Base-by-base conservation (phyloP, 176 grass and related monocot species). In the Coix lacrymajobi region DNA sequence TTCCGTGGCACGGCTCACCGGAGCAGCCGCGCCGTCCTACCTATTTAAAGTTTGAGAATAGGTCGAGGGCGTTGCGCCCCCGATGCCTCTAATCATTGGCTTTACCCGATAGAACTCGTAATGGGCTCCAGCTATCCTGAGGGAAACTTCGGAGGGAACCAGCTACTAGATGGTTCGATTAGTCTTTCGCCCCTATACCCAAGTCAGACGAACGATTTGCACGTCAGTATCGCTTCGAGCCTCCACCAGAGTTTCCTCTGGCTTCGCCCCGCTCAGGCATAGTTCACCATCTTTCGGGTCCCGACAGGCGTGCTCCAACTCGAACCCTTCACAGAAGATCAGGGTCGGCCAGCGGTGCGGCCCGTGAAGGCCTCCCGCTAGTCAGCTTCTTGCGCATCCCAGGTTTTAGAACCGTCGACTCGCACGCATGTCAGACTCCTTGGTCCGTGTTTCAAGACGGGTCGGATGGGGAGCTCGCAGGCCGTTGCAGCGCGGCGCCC, bases 31-130 rank as follows among this genome's bases (percentile, higher is more conserved):
- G 71, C 89, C 89, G 74, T 87, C 87, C 80, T 87, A 90, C 87
- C 87, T 87, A 93, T 93, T 93, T 93, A 90, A 93, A 93, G 91
- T 93, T 93, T 93, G 91, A 90, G 91, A 93, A 90, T 90, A 85
- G 88, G 91, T 90, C 78, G 85, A 93, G 81, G 81, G 82, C 78
- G 51, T 90, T 93, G 85, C 82, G 78, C 79, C 88, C 91, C n/a
- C n/a, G n/a, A n/a, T 88, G 87, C 87, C 87, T 89, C 87, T 89
- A 89, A 80, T 89, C 81, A 89, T 89, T 89, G 81, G 81, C 88
- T 85, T 90, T 90, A 82, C 88, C 88, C 12, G 77, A 90, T 85
- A 82, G 83, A 90, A 90, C 88, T 90, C 71, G 71, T 73, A 24
- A 75, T 75, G 76, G 75, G 88, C 88, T 82, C 88, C 73, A 83